phyloP scores from a whole-genome alignment of 2,329 filamentous ascomycete species.

The Sporothrix inflata region DNA sequence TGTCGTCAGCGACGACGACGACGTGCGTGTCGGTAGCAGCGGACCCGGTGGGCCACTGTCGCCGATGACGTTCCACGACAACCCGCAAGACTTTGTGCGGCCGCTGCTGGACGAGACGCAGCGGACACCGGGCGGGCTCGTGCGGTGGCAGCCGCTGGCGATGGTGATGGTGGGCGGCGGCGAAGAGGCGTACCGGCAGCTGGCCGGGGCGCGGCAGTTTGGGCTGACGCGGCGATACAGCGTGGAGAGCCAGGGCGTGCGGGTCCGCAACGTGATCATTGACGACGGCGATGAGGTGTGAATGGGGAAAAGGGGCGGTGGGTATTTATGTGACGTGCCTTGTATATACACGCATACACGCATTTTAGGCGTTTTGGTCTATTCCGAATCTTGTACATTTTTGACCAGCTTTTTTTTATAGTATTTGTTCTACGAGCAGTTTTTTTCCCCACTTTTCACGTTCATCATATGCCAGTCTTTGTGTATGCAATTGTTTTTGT shows the following conservation, averaged over 20 bases:
- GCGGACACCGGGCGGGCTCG: constrained; percentile 68
- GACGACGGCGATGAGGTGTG: constrained; percentile 40
- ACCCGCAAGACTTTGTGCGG: constrained; percentile 44
- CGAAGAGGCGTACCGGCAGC: constrained; percentile 63
- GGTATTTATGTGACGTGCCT: neutral
- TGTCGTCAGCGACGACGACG: constrained; percentile 67
- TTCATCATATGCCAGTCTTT: neutral
- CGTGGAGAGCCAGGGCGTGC: constrained; percentile 78
- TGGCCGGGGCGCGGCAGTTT: constrained; percentile 67
- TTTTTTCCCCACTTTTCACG: too few relatives aligned
- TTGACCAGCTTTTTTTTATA: neutral
- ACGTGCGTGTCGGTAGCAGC: constrained; percentile 30
- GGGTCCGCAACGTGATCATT: constrained; percentile 78
- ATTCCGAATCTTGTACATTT: neutral
- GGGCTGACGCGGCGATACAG: constrained; percentile 78
- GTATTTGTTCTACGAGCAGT: neutral
- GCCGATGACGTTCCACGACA: constrained; percentile 38
- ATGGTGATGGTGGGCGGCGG: constrained; percentile 83
- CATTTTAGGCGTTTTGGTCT: neutral
- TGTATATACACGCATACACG: constrained; percentile 16
- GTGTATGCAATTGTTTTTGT: neutral
- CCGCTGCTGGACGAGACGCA: constrained; percentile 80
- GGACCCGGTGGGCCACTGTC: constrained; percentile 33
- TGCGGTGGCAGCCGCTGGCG: constrained; percentile 71
- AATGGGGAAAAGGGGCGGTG: neutral